Evolutionary conservation across 2,329 filamentous ascomycete genomes (phyloP).

Genomic region (Fusarium sp.): DNA sequence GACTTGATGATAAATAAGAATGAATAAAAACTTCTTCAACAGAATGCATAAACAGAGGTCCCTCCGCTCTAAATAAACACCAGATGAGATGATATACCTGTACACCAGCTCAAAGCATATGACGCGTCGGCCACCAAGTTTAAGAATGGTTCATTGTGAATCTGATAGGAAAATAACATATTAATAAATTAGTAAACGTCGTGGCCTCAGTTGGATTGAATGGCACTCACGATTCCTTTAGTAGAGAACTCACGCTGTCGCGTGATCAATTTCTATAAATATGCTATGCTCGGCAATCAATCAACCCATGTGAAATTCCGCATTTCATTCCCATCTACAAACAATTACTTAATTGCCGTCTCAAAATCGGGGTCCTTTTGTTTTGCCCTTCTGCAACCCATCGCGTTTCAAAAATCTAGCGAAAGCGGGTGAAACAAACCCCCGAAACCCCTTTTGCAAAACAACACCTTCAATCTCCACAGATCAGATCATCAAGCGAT

Average conservation of each 20-base stretch:
- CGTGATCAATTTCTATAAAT: background rate
- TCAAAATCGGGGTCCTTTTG: background rate
- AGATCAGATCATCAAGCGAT: background rate
- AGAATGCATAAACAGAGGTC: background rate
- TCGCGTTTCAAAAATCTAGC: background rate
- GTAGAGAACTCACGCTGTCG: background rate
- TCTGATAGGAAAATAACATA: fast-evolving
- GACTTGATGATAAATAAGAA: slow-evolving; percentile 11
- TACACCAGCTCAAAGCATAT: background rate
- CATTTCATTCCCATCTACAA: background rate
- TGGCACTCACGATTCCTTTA: too few species aligned
- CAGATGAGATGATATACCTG: background rate
- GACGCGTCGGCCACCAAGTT: fast-evolving
- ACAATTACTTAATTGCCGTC: background rate
- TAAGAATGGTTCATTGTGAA: too few species aligned
- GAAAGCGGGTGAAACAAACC: background rate
- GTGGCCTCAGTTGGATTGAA: fast-evolving
- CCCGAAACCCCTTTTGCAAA: background rate
- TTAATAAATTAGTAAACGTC: background rate
- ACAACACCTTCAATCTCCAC: background rate
- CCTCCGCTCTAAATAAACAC: background rate
- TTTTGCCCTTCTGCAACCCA: background rate
- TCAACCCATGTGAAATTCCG: background rate
- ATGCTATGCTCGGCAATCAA: background rate
- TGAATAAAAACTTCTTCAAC: background rate